These are phyloP conservation scores for Rhinocladiella similis DNA, from an alignment of 2,329 filamentous ascomycete genomes.

Conservation along the genomic window DNA sequence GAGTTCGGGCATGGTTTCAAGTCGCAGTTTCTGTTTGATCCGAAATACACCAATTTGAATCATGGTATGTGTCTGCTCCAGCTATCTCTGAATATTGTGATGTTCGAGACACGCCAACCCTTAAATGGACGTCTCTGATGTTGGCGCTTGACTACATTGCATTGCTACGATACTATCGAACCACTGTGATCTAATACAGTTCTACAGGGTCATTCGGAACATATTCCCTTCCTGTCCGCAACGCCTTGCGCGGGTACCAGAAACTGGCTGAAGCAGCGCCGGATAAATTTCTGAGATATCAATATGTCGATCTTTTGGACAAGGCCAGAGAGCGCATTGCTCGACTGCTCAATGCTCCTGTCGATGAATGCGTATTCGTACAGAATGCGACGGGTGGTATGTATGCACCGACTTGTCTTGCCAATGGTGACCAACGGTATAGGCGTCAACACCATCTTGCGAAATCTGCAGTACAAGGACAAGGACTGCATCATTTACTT, in stretches of 20 bases:
- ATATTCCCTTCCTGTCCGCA: slow-evolving; percentile 63
- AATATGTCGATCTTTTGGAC: slow-evolving; percentile 63
- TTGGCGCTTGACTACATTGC: too few relatives aligned
- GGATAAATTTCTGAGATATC: slow-evolving; percentile 74
- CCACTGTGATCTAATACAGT: neutral
- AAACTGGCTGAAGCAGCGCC: slow-evolving; percentile 66
- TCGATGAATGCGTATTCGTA: slow-evolving; percentile 71
- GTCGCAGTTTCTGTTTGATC: slow-evolving; percentile 69
- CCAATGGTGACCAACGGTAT: neutral
- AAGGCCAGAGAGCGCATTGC: slow-evolving; percentile 65
- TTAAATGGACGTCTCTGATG: neutral
- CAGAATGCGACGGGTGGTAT: slow-evolving; percentile 70
- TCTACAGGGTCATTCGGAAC: slow-evolving; percentile 70
- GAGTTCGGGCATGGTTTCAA: slow-evolving; percentile 57
- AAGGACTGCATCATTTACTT: slow-evolving; percentile 67
- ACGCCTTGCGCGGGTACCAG: slow-evolving; percentile 64
- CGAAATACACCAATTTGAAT: slow-evolving; percentile 72
- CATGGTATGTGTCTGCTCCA: slow-evolving; percentile 58
- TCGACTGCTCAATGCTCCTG: slow-evolving; percentile 63
- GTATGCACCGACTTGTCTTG: neutral
- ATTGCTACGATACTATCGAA: neutral
- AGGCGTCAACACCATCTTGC: slow-evolving; percentile 76
- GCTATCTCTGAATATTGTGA: neutral
- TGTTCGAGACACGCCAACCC: neutral
- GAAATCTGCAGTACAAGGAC: slow-evolving; percentile 69